These are phyloP conservation scores for Mycena indigotica DNA, from an alignment of 768 basidiomycete genomes.

Conservation along the genomic window DNA sequence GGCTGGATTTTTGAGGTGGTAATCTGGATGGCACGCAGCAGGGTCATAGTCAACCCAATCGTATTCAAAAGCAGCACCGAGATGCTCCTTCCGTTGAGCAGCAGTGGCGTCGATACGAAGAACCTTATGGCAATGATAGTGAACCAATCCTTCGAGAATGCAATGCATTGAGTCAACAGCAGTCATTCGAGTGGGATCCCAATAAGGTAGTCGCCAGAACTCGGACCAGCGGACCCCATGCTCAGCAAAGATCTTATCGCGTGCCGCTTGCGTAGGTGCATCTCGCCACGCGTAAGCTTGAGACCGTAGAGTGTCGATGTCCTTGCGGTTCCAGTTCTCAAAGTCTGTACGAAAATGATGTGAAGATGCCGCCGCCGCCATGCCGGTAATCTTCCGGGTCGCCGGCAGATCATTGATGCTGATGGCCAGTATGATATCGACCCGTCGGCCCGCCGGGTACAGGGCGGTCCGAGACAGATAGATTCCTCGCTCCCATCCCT, in stretches of 20 bases:
- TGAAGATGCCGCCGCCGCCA: conserved; percentile 26
- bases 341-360: conserved; percentile 30
- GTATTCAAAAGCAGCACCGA: conserved; percentile 8
- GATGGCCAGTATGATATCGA: conserved; percentile 12
- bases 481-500: conserved; percentile 19
- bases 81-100: not conserved
- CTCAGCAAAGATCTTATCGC: conserved; percentile 19
- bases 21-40: conserved; percentile 2
- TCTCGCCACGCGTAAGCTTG: conserved; percentile 17
- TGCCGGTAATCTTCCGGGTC: conserved; percentile 25
- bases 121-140: conserved; percentile 17
- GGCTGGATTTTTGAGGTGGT: conserved; percentile 1
- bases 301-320: conserved; percentile 13
- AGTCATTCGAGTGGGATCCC: conserved; percentile 28
- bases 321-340: conserved; percentile 15
- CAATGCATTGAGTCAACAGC: conserved; percentile 37
- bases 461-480: conserved; percentile 18
- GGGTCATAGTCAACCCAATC: conserved; percentile 6
- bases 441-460: not conserved
- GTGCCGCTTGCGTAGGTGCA: conserved; percentile 14
- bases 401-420: conserved; percentile 34
- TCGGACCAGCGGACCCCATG: conserved; percentile 31
- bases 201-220: conserved; percentile 33
- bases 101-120: conserved; percentile 15
- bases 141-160: conserved; percentile 26